A percentile compares a stretch with the other conserved stretches of the same genome.
Conservation (phyloP, 345 rosid genomes). For the Cardamine occulta region DNA sequence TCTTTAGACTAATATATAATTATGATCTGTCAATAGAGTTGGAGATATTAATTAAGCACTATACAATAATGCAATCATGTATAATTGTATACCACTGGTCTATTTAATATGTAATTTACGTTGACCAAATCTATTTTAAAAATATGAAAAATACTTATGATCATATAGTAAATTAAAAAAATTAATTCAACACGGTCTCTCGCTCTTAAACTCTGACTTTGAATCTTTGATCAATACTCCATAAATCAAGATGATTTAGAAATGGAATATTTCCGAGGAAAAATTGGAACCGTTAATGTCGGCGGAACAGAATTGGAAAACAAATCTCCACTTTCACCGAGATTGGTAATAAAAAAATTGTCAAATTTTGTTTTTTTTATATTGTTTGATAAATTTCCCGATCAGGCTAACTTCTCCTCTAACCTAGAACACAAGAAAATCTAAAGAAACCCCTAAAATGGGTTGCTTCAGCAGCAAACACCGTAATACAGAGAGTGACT, state of each 20-base stretch:
- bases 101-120: background rate
- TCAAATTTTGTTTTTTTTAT: background rate
- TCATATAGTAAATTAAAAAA: background rate
- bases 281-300: conserved; percentile 34
- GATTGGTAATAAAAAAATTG: background rate
- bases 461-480: conserved; percentile 65
- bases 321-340: background rate
- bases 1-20: background rate
- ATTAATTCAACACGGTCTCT: background rate
- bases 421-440: conserved; percentile 33
- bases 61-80: background rate
- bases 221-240: background rate
- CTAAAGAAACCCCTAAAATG: conserved; percentile 44
- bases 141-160: background rate
- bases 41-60: background rate
- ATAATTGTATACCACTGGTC: background rate
- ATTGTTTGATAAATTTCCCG: background rate
- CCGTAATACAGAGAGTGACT: conserved; percentile 35
- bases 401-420: conserved; percentile 14
- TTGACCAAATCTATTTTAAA: background rate
- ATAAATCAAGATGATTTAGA: background rate
- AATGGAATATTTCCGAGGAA: background rate
- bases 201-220: background rate
- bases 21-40: background rate
- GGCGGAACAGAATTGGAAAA: conserved; percentile 18